These are phyloP conservation scores for Raddia distichophylla DNA, from an alignment of 176 grass and related monocot species.

Conservation along the genomic window DNA sequence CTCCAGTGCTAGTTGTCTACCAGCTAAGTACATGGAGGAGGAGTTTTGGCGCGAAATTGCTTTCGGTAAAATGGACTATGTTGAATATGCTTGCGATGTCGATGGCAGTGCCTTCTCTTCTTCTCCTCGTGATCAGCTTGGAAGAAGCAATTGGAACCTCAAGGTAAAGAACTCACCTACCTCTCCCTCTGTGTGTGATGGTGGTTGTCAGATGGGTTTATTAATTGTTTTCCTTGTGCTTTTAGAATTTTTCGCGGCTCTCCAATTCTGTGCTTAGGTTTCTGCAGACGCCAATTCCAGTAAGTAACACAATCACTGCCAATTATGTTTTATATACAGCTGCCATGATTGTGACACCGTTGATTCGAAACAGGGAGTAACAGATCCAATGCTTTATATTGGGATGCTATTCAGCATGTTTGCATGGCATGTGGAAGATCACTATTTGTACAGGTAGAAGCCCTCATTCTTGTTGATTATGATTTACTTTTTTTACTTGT, in stretches of 20 bases:
- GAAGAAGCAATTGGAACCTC: slow-evolving; percentile 93
- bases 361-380: slow-evolving; percentile 79
- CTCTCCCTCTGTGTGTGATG: not conserved
- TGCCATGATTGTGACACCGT: slow-evolving; percentile 34
- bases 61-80: slow-evolving; percentile 88
- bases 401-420: slow-evolving; percentile 99
- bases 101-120: slow-evolving; percentile 99
- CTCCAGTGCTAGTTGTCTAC: slow-evolving; percentile 78
- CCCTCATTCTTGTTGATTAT: not conserved
- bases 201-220: not conserved
- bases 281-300: slow-evolving; percentile 75
- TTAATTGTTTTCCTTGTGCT: slow-evolving; percentile 16
- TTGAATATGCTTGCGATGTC: slow-evolving; percentile 99
- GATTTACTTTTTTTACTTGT: not conserved
- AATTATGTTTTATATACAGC: not conserved
- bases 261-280: slow-evolving; percentile 79
- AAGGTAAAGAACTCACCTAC: slow-evolving; percentile 54
- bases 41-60: slow-evolving; percentile 99
- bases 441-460: slow-evolving; percentile 92
- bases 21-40: slow-evolving; percentile 84
- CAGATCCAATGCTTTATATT: slow-evolving; percentile 99
- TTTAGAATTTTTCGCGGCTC: slow-evolving; percentile 84
- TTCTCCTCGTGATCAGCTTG: slow-evolving; percentile 77
- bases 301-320: slow-evolving; percentile 50
- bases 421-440: slow-evolving; percentile 99